These are phyloP conservation scores for Trichosporon sp. DNA, from an alignment of 1,284 basidiomycete genomes.

Conservation along the genomic window DNA sequence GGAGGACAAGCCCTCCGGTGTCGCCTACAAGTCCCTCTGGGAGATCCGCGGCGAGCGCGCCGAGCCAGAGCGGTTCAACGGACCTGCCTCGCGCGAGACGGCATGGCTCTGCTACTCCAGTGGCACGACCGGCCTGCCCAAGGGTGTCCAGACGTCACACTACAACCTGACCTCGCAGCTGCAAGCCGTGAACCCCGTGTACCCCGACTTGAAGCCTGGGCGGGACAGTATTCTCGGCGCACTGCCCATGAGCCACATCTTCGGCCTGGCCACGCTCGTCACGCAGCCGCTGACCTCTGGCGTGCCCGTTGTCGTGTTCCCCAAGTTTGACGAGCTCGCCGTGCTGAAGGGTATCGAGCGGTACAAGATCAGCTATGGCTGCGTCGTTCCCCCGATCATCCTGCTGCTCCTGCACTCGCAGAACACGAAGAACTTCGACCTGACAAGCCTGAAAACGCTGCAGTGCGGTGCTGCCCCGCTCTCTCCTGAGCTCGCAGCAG, in stretches of 20 bases:
- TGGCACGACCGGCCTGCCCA: conserved; percentile 53
- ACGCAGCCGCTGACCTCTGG: conserved; percentile 59
- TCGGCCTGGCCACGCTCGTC: conserved; percentile 46
- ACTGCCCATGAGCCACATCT: conserved; percentile 18
- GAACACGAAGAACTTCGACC: conserved; percentile 65
- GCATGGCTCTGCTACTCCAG: conserved; percentile 59
- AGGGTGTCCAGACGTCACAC: conserved; percentile 57
- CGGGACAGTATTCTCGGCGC: conserved; percentile 14
- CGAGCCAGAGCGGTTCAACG: conserved; percentile 8
- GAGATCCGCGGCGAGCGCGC: conserved; percentile 10
- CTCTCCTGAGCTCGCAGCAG: conserved; percentile 46
- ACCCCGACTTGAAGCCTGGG: conserved; percentile 8
- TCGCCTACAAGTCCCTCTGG: conserved; percentile 10
- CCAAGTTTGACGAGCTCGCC: conserved; percentile 54
- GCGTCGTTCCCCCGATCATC: conserved; percentile 80
- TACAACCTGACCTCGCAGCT: conserved; percentile 54
- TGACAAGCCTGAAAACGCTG: conserved; percentile 59
- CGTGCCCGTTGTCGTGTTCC: conserved; percentile 61
- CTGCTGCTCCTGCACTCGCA: conserved; percentile 51
- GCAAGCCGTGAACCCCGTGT: conserved; percentile 12
- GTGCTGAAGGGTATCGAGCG: conserved; percentile 66
- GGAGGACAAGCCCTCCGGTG: conserved; percentile 15
- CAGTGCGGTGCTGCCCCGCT: conserved; percentile 80
- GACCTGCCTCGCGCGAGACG: conserved; percentile 6
- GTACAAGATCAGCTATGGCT: conserved; percentile 58